Conservation (phyloP, 129 eudicot species). For the Heracleum sosnowskyi region DNA sequence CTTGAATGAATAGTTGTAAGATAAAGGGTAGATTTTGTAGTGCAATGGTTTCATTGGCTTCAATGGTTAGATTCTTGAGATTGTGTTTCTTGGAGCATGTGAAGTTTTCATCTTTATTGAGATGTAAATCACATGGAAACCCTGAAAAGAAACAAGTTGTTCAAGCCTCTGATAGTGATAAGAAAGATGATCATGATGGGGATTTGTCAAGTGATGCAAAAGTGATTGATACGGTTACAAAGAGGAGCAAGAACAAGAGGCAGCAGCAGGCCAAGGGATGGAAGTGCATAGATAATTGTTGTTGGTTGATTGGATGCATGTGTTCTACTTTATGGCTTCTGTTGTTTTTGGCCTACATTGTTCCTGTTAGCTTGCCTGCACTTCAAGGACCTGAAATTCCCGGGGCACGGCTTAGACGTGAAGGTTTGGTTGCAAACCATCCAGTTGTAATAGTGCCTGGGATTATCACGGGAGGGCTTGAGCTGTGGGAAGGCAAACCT, state of each 20-base stretch:
- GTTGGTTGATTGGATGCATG: constrained; percentile 66
- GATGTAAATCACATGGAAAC: constrained; percentile 23
- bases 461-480: constrained; percentile 90
- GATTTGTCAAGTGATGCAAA: constrained; percentile 21
- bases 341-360: constrained; percentile 48
- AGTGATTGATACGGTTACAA: constrained; percentile 9
- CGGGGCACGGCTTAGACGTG: constrained; percentile 60
- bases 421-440: constrained; percentile 65
- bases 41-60: constrained; percentile 31
- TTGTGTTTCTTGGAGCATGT: constrained; percentile 42
- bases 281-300: constrained; percentile 64
- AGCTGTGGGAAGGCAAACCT: constrained; percentile 96
- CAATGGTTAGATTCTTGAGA: constrained; percentile 59
- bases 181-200: constrained; percentile 15
- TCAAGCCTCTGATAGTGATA: constrained; percentile 23
- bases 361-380: constrained; percentile 50
- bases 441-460: constrained; percentile 93
- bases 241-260: constrained; percentile 18
- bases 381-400: constrained; percentile 58
- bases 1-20: constrained; percentile 5
- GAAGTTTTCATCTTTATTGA: constrained; percentile 19
- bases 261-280: constrained; percentile 28
- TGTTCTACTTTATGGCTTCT: constrained; percentile 78
- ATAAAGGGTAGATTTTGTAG: constrained; percentile 3
- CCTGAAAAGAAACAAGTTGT: constrained; percentile 22